Conservation (phyloP, 2,329 filamentous ascomycete genomes). For the Fusarium odoratissimum region DNA sequence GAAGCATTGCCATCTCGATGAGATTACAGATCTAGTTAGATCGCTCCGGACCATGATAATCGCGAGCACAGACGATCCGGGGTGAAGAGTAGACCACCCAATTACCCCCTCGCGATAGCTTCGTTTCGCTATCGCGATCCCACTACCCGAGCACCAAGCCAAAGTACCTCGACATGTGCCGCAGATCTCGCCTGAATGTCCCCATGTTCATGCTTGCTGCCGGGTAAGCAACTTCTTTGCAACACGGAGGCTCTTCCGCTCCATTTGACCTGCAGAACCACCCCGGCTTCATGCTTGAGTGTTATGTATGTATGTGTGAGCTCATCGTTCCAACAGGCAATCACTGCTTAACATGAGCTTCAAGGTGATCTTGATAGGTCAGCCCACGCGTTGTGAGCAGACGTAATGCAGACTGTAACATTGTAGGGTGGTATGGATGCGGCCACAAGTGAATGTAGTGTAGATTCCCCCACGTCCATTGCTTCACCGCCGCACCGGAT, state of each 20-base stretch:
- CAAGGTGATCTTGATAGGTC: slow-evolving; percentile 24
- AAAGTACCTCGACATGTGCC: slow-evolving; percentile 9
- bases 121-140: slow-evolving; percentile 25
- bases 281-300: slow-evolving; percentile 20
- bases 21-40: slow-evolving; percentile 27
- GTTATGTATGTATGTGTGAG: slow-evolving; percentile 28
- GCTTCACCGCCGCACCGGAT: slow-evolving; percentile 34
- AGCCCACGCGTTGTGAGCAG: slow-evolving; percentile 19
- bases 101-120: slow-evolving; percentile 26
- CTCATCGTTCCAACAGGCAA: slow-evolving; percentile 21
- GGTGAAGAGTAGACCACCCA: slow-evolving; percentile 11
- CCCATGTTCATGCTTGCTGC: slow-evolving; percentile 27
- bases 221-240: slow-evolving; percentile 12
- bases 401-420: slow-evolving; percentile 33
- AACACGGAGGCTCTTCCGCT: slow-evolving; percentile 20
- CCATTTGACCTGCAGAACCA: slow-evolving; percentile 32
- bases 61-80: slow-evolving; percentile 26
- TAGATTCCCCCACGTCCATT: slow-evolving; percentile 27
- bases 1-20: slow-evolving; percentile 34
- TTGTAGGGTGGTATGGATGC: slow-evolving; percentile 39
- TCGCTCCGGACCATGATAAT: slow-evolving; percentile 20
- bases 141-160: slow-evolving; percentile 2
- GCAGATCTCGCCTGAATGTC: slow-evolving; percentile 20
- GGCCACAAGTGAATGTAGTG: slow-evolving; percentile 13
- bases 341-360: slow-evolving; percentile 19